phyloP scores from a whole-genome alignment of 2,329 filamentous ascomycete genomes.

The Grosmannia clavigera region DNA sequence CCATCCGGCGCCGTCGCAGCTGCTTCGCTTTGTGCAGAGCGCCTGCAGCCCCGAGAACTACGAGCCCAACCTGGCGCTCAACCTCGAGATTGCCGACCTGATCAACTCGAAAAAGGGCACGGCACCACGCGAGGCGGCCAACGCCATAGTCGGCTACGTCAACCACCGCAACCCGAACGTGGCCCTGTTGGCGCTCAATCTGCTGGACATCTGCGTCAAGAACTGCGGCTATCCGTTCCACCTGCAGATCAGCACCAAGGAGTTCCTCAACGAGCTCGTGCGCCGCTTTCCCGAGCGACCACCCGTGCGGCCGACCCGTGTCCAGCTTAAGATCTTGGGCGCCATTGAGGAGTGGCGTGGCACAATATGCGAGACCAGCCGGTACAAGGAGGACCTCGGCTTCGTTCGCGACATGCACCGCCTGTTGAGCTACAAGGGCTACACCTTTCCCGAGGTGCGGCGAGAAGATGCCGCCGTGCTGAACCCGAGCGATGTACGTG shows the following conservation, averaged over 20 bases:
- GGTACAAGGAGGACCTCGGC: constrained; percentile 93
- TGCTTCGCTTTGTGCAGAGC: constrained; percentile 91
- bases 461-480: constrained; percentile 90
- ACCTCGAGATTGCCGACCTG: constrained; percentile 90
- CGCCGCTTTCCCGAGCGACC: constrained; percentile 90
- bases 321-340: constrained; percentile 87
- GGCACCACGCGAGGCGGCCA: constrained; percentile 85
- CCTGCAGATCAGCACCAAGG: constrained; percentile 95
- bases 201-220: constrained; percentile 98
- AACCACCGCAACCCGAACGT: constrained; percentile 97
- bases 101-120: constrained; percentile 97
- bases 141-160: constrained; percentile 85
- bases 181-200: constrained; percentile 73
- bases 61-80: constrained; percentile 91
- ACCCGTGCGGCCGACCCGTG: constrained; percentile 70
- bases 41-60: constrained; percentile 96
- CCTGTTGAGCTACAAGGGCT: constrained; percentile 90
- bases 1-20: constrained; percentile 66
- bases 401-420: constrained; percentile 98
- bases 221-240: constrained; percentile 99
- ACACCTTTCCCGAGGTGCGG: constrained; percentile 84
- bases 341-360: constrained; percentile 96
- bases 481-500: constrained; percentile 79
- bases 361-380: constrained; percentile 95
- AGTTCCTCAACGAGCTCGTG: constrained; percentile 97